A percentile compares a stretch with the other conserved stretches of the same genome.
These are phyloP conservation scores for Aurifilum marmelostoma DNA, from an alignment of 2,329 filamentous ascomycete species.

Conservation along the genomic window DNA sequence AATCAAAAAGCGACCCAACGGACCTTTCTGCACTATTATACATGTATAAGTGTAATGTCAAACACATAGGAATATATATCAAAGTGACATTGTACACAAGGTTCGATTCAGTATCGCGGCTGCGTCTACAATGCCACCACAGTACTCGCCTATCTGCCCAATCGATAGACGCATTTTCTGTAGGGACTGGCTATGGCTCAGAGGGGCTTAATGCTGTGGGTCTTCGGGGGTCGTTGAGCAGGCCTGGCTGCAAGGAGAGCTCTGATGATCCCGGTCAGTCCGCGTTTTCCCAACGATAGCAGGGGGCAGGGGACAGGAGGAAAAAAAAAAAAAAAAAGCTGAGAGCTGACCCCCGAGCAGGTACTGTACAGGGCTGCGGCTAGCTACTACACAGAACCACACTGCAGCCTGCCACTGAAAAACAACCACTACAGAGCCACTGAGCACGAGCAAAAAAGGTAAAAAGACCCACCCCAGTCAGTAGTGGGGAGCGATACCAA, in stretches of 20 bases:
- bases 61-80: no score
- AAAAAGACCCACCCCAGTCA: background rate
- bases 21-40: no score
- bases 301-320: no score
- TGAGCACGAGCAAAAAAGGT: background rate
- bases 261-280: constrained; percentile 16
- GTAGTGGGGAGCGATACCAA: constrained; percentile 4
- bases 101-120: background rate
- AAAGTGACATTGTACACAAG: background rate
- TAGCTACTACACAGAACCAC: background rate
- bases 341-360: constrained; percentile 1
- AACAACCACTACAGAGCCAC: background rate
- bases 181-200: constrained; percentile 23
- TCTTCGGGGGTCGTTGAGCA: constrained; percentile 13
- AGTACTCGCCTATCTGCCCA: constrained; percentile 11
- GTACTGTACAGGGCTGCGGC: background rate
- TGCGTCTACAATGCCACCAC: constrained; percentile 2
- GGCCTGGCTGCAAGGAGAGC: constrained; percentile 20
- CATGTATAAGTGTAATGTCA: no score
- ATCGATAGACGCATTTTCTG: constrained; percentile 23
- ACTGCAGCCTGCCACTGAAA: no score
- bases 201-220: constrained; percentile 16
- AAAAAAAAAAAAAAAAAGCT: constrained; percentile 19
- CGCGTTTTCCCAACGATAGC: constrained; percentile 24
- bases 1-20: no score